Evolutionary conservation across 179 eudicot species (phyloP), one percentile per base, ranked within the genome.

Genomic region (Dionaea muscipula): DNA sequence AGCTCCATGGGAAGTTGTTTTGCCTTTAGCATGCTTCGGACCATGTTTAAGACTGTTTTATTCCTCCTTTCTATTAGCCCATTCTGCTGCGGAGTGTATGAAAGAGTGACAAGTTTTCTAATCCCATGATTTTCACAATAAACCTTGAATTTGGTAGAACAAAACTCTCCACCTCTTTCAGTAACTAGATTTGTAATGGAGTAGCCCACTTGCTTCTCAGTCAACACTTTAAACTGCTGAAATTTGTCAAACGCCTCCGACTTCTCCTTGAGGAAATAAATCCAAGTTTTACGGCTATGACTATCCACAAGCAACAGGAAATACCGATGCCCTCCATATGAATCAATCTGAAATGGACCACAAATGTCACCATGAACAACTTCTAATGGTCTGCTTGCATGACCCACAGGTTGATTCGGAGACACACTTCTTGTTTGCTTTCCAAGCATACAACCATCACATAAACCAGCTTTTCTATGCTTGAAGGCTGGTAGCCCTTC

Each of bases 401-500:
- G n/a, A n/a, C n/a, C n/a, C n/a, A n/a, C n/a, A 4, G 4, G 10
- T 31, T 31, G 6, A 4, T 31, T 31, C 10, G 46, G 19, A 40
- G 51, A 4, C 33, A 16, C 28, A 35, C 33, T 36, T 45, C 44
- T 12, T 13, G 23, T 31, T 14, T 60, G 15, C 65, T 43, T 54
- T 31, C 33, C 15, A 28, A 14, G 16, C 15, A 19, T 50, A 9
- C 36, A 46, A 45, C 17, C 43, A 5, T 40, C 19, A 40, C 46
- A 40, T 2, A 40, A 12, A n/a, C n/a, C n/a, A 5, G 7, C 4
- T 5, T 40, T 17, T 5, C 10, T 7, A 12, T 5, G 4, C 7
- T 40, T 14, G 4, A 40, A 3, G 4, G 7, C 2, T 14, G 16
- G 46, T 17, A 40, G 19, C 3, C 46, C 46, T 12, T 14, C 16